These are phyloP conservation scores for Basidiobolus meristosporus DNA, from an alignment of 371 early-diverging fungal genomes.

Conservation along the genomic window DNA sequence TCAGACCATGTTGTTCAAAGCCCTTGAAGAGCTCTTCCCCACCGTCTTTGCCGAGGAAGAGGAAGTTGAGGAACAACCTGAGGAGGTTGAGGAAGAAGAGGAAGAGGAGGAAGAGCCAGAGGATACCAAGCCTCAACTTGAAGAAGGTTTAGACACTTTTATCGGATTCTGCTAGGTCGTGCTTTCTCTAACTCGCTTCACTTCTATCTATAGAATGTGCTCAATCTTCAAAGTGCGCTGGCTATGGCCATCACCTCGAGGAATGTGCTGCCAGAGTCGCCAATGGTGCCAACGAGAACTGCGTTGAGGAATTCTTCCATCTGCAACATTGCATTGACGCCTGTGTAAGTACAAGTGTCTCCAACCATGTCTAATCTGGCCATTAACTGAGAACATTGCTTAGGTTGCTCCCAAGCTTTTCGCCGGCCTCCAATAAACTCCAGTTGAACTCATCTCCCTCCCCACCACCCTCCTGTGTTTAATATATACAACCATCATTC, in stretches of 20 bases:
- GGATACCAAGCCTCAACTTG: conserved; percentile 2
- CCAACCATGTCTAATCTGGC: too few relatives aligned
- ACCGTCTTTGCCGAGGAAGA: conserved; percentile 6
- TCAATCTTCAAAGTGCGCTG: conserved; percentile 12
- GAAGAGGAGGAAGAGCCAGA: conserved; percentile 5
- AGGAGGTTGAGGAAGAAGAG: neutral
- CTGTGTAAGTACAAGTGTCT: conserved; percentile 19
- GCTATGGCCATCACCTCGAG: conserved; percentile 17
- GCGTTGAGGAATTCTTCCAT: conserved; percentile 18
- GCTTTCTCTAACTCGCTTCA: too few relatives aligned
- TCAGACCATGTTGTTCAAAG: too few relatives aligned
- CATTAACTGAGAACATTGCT: too few relatives aligned
- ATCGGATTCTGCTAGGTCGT: neutral
- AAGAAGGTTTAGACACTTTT: conserved; percentile 3
- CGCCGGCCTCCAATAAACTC: too few relatives aligned
- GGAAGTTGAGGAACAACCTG: neutral
- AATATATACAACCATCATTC: too few relatives aligned
- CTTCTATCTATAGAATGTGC: conserved; percentile 10
- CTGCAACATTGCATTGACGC: conserved; percentile 18
- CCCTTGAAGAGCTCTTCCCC: too few relatives aligned
- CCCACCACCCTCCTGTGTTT: too few relatives aligned
- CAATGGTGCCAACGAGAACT: conserved; percentile 15
- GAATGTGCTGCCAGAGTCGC: conserved; percentile 18
- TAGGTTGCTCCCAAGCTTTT: too few relatives aligned
- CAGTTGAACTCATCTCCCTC: too few relatives aligned